Conservation (phyloP, 352 stramenopile genomes). For the Pseudoperonospora humuli region DNA sequence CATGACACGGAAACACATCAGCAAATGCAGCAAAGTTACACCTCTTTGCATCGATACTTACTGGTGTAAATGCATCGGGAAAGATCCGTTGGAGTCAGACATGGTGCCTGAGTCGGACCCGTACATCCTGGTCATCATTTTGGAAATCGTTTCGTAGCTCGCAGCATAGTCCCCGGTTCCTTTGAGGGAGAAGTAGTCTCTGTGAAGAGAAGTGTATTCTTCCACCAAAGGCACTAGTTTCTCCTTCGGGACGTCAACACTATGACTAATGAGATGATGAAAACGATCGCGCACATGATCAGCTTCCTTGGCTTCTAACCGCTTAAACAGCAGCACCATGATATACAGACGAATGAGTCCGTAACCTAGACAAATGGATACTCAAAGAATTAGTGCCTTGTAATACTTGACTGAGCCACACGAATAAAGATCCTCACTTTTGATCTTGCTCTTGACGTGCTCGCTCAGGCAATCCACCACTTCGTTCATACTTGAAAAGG, state of each 20-base stretch:
- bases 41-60: slow-evolving; percentile 3
- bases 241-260: slow-evolving; percentile 23
- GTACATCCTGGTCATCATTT: slow-evolving; percentile 24
- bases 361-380: slow-evolving; percentile 23
- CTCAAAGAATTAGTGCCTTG: slow-evolving; percentile 3
- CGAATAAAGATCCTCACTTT: slow-evolving; percentile 29
- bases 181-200: slow-evolving; percentile 39
- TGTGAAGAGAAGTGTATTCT: slow-evolving; percentile 48
- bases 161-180: slow-evolving; percentile 23
- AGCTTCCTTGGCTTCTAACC: slow-evolving; percentile 21
- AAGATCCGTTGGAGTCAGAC: slow-evolving; percentile 7
- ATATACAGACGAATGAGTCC: slow-evolving; percentile 59
- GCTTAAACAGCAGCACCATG: slow-evolving; percentile 51
- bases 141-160: slow-evolving; percentile 24
- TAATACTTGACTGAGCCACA: not conserved
- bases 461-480: slow-evolving; percentile 47
- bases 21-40: not conserved
- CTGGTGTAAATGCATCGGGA: slow-evolving; percentile 26
- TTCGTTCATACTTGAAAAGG: slow-evolving; percentile 55
- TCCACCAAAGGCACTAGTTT: slow-evolving; percentile 30
- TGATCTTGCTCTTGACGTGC: slow-evolving; percentile 31
- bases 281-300: slow-evolving; percentile 41
- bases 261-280: slow-evolving; percentile 33
- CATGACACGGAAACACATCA: slow-evolving; percentile 2
- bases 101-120: slow-evolving; percentile 4